Evolutionary conservation across 2,329 filamentous ascomycete genomes (phyloP), one percentile per base, ranked within the genome.

Genomic region (Ceratocystis papillata): DNA sequence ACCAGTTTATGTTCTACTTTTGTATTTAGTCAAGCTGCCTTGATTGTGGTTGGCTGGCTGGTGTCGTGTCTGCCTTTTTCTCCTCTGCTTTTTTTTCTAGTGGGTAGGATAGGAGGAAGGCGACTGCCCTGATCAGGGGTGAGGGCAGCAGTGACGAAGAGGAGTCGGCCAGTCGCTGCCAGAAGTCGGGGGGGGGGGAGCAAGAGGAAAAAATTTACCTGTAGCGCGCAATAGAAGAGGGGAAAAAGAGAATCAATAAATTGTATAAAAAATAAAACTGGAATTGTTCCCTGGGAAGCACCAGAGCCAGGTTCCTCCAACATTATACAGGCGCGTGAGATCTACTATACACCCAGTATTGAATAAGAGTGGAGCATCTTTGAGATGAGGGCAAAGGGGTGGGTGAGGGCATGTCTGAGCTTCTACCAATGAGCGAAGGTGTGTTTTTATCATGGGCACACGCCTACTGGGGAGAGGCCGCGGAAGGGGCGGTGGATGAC

Each of bases 61-160:
- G 25, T 50, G 28, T 50, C 28, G 48, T 64, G 15, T 55, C 41
- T 64, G 30, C 53, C 22, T 64, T 50, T 64, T 33, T 64, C 17
- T 37, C 8, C n/a, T n/a, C 44, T 50, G 12, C 50, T 15, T 59
- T 59, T 30, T 59, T 45, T 64, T 45, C 63, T 41, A 63, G 45
- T 63, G 45, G 62, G 46, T 41, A 50, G 41, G 45, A 63, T 50
- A 63, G 62, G 44, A 63, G 60, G 37, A 62, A 45, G 44, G 62
- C 62, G 3, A 8, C 55, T 59, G 55, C 55, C 55, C 55, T 59
- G 30, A 59, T 37, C 55, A 59, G 55, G 55, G 55, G 55, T 59
- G 50, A 55, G 25, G 12, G 50, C 20, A 55, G 25, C 50, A 55
- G 50, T 55, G 55, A 59, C 28, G 55, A 28, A 28, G 28, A 28